Evolutionary conservation across 1,284 basidiomycete genomes (phyloP), one percentile per base, ranked within the genome.

Genomic region (Cutaneotrichosporon dermatis): DNA sequence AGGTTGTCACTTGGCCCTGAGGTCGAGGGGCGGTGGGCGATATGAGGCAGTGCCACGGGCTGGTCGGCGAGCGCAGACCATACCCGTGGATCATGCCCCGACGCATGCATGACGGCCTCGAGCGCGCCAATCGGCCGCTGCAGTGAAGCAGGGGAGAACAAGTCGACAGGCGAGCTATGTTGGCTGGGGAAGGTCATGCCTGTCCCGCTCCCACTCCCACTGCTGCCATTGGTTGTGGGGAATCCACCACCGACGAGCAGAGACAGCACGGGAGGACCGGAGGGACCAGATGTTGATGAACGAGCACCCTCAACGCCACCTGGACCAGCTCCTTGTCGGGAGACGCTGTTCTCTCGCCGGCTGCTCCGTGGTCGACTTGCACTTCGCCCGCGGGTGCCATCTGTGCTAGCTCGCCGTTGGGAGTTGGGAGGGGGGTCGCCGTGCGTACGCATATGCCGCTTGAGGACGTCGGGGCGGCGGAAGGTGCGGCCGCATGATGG

Each of bases 401-500:
- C 39, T 8, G 39, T 12, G 12, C 25, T 25, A 25, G 25, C 25
- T 25, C 25, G 25, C 25, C 39, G 39, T 40, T 40, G 39, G 39
- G 39, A 12, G 39, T 9, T 8, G 12, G 39, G 39, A 40, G 39
- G 12, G 9, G 16, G 16, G 25, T 25, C 45, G 16, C 45, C 16
- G 16, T 51, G 50, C 3, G 39, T 51, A 5, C 50, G 50, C 39
- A 51, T 37, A 25, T 51, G 50, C 1, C 50, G 50, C 39, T 51
- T 51, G 6, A 51, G 39, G 13, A 51, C 50, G 10, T 51, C 50
- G n/a, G 50, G 50, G 8, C 50, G 50, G 15, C 39, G 50, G 39
- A 51, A 51, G 16, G 50, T 51, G 8, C 50, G 36, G 6, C 50
- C 50, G 16, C 50, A 51, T 25, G 36, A 41, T 15, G 50, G 37